Evolutionary conservation across 768 basidiomycete species (phyloP).

Genomic region (Boletus eberwhitei): DNA sequence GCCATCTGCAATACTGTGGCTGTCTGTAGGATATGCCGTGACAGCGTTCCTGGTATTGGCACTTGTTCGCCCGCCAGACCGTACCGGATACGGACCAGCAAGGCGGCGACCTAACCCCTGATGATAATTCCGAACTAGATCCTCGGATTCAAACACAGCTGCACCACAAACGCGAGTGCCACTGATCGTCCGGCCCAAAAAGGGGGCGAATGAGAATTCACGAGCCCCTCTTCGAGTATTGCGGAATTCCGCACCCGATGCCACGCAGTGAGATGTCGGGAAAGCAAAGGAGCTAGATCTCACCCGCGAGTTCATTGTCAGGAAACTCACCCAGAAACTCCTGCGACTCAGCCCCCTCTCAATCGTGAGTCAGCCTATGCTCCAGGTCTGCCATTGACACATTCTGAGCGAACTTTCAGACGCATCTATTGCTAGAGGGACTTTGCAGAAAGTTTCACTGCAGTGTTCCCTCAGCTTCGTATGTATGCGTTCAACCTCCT

Average conservation of each 20-base stretch:
- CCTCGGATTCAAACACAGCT: too few species aligned
- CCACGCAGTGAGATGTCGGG: slow-evolving; percentile 60
- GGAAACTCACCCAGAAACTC: slow-evolving; percentile 76
- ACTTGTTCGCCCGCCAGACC: background rate
- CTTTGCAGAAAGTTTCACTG: slow-evolving; percentile 43
- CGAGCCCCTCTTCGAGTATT: slow-evolving; percentile 74
- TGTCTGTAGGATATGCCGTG: background rate
- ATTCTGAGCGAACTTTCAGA: slow-evolving; percentile 16
- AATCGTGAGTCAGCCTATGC: slow-evolving; percentile 25
- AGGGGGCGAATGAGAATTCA: slow-evolving; percentile 48
- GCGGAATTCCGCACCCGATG: slow-evolving; percentile 60
- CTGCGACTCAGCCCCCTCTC: slow-evolving; percentile 51
- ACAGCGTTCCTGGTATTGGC: background rate
- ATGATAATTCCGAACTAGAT: background rate
- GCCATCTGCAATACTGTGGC: background rate
- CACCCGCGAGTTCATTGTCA: slow-evolving; percentile 72
- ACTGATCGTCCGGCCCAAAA: too few species aligned
- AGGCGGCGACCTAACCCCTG: background rate
- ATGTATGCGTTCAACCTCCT: slow-evolving; percentile 19
- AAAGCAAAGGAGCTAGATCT: slow-evolving; percentile 69
- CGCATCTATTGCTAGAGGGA: slow-evolving; percentile 51
- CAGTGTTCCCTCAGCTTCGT: slow-evolving; percentile 50
- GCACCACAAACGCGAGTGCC: too few species aligned
- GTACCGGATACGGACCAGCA: background rate
- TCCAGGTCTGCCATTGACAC: background rate